phyloP scores from a whole-genome alignment of 176 grass and related monocot species.

The Juncus effusus region DNA sequence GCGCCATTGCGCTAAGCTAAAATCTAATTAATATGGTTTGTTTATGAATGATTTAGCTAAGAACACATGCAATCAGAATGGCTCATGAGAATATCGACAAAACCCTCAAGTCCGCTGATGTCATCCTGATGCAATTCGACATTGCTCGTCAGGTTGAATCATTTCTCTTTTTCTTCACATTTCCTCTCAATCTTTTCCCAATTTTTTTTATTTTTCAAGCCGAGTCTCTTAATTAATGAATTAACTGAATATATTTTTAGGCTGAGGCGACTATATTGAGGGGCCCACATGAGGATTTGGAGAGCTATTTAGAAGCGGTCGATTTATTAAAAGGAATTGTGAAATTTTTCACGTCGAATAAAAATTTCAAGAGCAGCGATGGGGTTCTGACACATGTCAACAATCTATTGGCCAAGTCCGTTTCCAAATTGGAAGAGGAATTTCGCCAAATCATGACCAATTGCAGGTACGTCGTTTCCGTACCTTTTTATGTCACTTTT shows the following conservation, averaged over 20 bases:
- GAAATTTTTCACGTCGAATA: conserved; percentile 63
- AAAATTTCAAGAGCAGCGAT: conserved; percentile 66
- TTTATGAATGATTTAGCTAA: conserved; percentile 40
- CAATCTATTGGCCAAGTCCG: conserved; percentile 59
- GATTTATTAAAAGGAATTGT: conserved; percentile 64
- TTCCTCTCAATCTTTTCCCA: neutral
- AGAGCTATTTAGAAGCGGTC: conserved; percentile 76
- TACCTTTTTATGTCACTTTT: too few relatives aligned
- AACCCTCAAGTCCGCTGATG: conserved; percentile 58
- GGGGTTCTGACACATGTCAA: conserved; percentile 62
- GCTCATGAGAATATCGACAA: conserved; percentile 84
- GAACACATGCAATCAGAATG: conserved; percentile 75
- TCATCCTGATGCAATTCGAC: conserved; percentile 71
- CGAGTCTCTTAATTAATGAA: conserved; percentile 1
- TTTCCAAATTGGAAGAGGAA: conserved; percentile 77
- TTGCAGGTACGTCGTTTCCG: conserved; percentile 39
- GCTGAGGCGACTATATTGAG: conserved; percentile 70
- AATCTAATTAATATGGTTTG: neutral
- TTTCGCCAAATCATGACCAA: conserved; percentile 66
- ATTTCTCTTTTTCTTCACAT: neutral
- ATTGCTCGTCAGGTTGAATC: conserved; percentile 50
- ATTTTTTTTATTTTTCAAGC: neutral
- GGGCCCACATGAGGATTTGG: conserved; percentile 86
- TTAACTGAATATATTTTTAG: conserved; percentile 32
- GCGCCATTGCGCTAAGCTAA: neutral